Evolutionary conservation across 306 rosid genomes (phyloP).

Genomic region (Cyamopsis tetragonoloba): DNA sequence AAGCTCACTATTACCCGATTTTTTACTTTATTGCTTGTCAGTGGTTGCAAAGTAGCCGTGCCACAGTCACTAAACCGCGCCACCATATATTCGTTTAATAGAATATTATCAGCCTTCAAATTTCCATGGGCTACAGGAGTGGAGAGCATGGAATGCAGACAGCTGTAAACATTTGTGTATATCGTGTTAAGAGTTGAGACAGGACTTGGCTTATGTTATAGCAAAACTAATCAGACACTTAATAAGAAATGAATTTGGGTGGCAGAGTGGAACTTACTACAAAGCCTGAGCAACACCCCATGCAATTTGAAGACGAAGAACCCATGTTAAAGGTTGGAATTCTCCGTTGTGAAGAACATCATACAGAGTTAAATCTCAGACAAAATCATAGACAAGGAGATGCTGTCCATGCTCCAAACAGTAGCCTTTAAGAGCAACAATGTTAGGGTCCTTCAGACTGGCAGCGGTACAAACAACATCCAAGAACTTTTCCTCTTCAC

Average conservation of each 20-base stretch:
- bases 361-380: constrained; percentile 59
- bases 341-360: constrained; percentile 60
- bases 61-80: no score
- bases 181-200: constrained; percentile 7
- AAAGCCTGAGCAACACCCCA: constrained; percentile 84
- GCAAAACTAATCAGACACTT: background rate
- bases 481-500: constrained; percentile 79
- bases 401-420: constrained; percentile 88
- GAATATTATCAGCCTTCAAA: constrained; percentile 84
- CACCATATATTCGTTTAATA: constrained; percentile 81
- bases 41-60: no score
- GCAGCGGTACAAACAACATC: constrained; percentile 77
- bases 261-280: constrained; percentile 54
- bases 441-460: constrained; percentile 76
- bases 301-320: constrained; percentile 67
- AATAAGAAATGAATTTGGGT: background rate
- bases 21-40: no score
- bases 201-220: no score
- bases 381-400: constrained; percentile 67
- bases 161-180: constrained; percentile 47
- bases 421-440: constrained; percentile 71
- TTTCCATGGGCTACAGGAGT: constrained; percentile 79
- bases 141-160: constrained; percentile 73
- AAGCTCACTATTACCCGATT: no score
- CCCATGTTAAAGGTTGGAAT: constrained; percentile 76